Evolutionary conservation across 352 stramenopile genomes (phyloP), one percentile per base, ranked within the genome.

Genomic region (Plasmopara halstedii): DNA sequence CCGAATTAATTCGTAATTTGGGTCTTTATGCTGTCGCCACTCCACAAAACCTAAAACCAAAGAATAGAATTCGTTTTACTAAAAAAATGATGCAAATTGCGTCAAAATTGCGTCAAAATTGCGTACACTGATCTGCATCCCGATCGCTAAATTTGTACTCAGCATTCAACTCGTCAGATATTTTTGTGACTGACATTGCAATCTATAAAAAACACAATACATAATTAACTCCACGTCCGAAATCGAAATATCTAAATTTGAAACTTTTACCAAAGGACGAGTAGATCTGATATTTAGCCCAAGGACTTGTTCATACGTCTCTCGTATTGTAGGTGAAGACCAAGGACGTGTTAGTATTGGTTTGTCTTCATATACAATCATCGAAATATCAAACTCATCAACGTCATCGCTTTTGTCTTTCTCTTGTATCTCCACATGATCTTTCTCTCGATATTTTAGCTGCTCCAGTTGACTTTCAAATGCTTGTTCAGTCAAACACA

Each of bases 81-180:
- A n/a, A n/a, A 22, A 25, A 42, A 53, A 35, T 33, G 18, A 27
- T 34, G 18, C 36, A 3, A 26, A 39, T 3, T 11, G 4, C 2
- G 15, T 3, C 8, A 1, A 39, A 18, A 22, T 13, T n/a, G 3
- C 31, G n/a, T 8, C 3, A 19, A 17, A 17, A 20, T 25, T 45
- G 42, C 62, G 46, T 62, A 84, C 78, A 75, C 22, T 91, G 76
- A 47, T 88, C 80, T 6, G 80, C 76, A 34, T 88, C 75, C 0
- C 77, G 76, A 29, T 92, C 77, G 48, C 68, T 88, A 56, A 89
- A 88, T 57, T 88, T 89, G 72, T 81, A 88, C 55, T 91, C 76
- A 14, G 75, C 70, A 33, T 88, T 85, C 45, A 88, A 73, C 50
- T 86, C 73, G 50, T 92, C 73, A 27, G 78, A 83, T 64, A 85